Percentiles rank a stretch among this genome's conserved stretches.
phyloP scores from a whole-genome alignment of 306 rosid genomes.

The Echinosophora koreensis region DNA sequence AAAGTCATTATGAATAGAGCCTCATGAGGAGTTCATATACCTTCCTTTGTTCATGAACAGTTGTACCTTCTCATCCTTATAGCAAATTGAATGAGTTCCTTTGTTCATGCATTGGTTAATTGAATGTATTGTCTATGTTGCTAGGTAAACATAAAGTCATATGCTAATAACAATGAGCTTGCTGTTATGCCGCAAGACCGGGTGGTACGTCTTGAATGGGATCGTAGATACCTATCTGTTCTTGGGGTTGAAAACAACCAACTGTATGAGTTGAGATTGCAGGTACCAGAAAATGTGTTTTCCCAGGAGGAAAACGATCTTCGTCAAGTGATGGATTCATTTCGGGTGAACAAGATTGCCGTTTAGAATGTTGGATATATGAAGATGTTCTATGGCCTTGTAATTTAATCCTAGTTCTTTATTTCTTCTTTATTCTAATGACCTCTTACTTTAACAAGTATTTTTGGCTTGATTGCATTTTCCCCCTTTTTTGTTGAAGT shows the following conservation, averaged over 20 bases:
- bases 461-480: not conserved
- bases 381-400: conserved; percentile 13
- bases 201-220: conserved; percentile 87
- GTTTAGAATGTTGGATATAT: conserved; percentile 28
- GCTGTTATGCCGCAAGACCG: conserved; percentile 97
- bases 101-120: not conserved
- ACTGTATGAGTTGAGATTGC: conserved; percentile 90
- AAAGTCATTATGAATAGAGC: not conserved
- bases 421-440: not conserved
- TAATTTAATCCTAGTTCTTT: not conserved
- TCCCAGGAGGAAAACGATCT: conserved; percentile 78
- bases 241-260: conserved; percentile 94
- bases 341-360: conserved; percentile 78
- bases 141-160: conserved; percentile 94
- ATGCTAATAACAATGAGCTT: conserved; percentile 89
- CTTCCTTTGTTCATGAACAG: not conserved
- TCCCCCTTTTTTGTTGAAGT: not conserved
- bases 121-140: conserved; percentile 39
- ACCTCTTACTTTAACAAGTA: not conserved
- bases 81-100: too few relatives aligned
- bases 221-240: conserved; percentile 89
- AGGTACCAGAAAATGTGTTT: conserved; percentile 86
- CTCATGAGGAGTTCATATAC: not conserved
- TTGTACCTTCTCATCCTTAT: not conserved
- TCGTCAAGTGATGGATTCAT: conserved; percentile 87